Percentiles rank a stretch among this genome's conserved stretches.
These are phyloP conservation scores for Monosporascus cannonballus DNA, from an alignment of 2,329 filamentous ascomycete genomes.

Conservation along the genomic window DNA sequence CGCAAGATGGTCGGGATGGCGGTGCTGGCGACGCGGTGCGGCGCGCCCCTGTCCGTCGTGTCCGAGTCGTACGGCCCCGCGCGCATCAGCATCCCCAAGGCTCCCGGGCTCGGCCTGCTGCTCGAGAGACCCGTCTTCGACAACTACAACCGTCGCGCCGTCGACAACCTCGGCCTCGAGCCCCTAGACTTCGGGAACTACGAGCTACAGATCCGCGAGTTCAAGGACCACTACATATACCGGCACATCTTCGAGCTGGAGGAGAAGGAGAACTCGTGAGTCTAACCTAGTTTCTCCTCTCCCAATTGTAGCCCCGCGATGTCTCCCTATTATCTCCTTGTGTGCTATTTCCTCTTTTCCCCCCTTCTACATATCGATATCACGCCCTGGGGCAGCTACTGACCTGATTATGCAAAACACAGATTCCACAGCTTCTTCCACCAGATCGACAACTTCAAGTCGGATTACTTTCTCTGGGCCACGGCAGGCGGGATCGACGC, in stretches of 20 bases:
- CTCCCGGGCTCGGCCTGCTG: constrained; percentile 79
- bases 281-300: constrained; percentile 16
- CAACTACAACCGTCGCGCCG: constrained; percentile 72
- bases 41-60: constrained; percentile 66
- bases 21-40: constrained; percentile 76
- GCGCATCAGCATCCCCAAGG: constrained; percentile 86
- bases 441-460: constrained; percentile 69
- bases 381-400: too few species aligned
- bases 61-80: constrained; percentile 64
- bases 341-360: too few species aligned
- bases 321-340: too few species aligned
- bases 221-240: constrained; percentile 92
- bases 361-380: too few species aligned
- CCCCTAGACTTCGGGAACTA: constrained; percentile 74
- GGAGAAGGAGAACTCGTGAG: constrained; percentile 79
- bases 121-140: constrained; percentile 91
- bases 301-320: constrained; percentile 4
- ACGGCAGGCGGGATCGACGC: constrained; percentile 63
- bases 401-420: constrained; percentile 2
- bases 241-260: constrained; percentile 86
- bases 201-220: constrained; percentile 72
- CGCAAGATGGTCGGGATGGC: constrained; percentile 98
- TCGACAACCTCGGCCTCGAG: constrained; percentile 55
- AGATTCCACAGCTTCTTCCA: constrained; percentile 76
- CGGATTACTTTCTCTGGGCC: constrained; percentile 68